A percentile compares a stretch with the other conserved stretches of the same genome.
phyloP scores from a whole-genome alignment of 257 asterid genomes.

The Solanum chilense region DNA sequence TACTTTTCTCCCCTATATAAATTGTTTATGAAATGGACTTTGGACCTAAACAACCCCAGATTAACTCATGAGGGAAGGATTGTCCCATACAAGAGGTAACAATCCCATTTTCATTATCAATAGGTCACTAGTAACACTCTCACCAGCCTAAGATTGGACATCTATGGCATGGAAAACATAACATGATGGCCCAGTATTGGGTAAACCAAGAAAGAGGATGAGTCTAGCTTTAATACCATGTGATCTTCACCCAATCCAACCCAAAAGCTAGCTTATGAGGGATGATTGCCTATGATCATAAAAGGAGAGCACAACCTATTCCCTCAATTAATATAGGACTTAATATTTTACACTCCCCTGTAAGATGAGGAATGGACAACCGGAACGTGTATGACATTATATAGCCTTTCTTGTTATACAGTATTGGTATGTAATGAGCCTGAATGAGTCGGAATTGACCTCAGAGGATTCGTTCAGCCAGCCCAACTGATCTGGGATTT shows the following conservation, averaged over 20 bases:
- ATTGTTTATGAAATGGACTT: not conserved
- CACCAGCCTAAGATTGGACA: not conserved
- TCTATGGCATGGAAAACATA: not conserved
- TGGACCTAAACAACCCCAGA: not conserved
- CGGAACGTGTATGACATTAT: not conserved
- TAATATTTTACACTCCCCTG: not conserved
- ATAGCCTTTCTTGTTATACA: not conserved
- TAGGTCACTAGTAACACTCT: not conserved
- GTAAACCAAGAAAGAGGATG: not conserved
- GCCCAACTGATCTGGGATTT: not conserved
- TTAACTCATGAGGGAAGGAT: not conserved
- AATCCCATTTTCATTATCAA: not conserved
- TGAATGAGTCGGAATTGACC: not conserved
- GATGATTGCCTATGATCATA: not conserved
- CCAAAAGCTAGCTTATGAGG: not conserved
- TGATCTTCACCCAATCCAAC: not conserved
- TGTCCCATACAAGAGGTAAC: not conserved
- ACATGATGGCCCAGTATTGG: not conserved
- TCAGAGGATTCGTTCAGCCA: not conserved
- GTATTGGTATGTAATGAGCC: not conserved
- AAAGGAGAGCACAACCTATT: not conserved
- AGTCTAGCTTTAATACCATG: not conserved
- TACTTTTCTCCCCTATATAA: not conserved
- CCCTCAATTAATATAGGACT: not conserved
- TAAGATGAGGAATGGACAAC: not conserved